These are phyloP conservation scores for Mortierella sp. DNA, from an alignment of 371 early-diverging fungal species.

Conservation along the genomic window DNA sequence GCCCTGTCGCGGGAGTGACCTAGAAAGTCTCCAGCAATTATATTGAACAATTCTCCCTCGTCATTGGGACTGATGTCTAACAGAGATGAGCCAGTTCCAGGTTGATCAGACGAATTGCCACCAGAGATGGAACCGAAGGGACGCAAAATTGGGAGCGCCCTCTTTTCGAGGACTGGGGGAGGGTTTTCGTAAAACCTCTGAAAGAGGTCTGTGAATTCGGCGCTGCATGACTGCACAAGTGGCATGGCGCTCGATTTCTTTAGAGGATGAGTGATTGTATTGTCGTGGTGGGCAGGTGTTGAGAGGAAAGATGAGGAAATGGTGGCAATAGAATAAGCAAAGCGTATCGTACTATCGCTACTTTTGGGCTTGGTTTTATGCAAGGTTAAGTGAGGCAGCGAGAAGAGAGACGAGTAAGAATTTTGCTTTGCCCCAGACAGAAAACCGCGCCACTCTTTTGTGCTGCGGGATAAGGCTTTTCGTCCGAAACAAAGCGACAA, in stretches of 20 bases:
- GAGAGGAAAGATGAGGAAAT: neutral
- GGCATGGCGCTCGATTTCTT: conserved; percentile 18
- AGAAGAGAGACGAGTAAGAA: neutral
- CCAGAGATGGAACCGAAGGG: neutral
- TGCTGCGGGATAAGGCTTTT: neutral
- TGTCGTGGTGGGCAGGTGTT: neutral
- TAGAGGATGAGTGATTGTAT: neutral
- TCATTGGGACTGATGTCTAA: conserved; percentile 26
- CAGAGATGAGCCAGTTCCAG: conserved; percentile 1
- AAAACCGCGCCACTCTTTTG: neutral
- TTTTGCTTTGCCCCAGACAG: neutral
- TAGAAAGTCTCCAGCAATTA: conserved; percentile 26
- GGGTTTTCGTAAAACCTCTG: conserved; percentile 29
- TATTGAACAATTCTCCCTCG: conserved; percentile 13
- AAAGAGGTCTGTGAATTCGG: conserved; percentile 39
- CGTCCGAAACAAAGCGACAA: neutral
- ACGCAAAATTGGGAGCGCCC: conserved; percentile 7
- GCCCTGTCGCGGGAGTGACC: conserved; percentile 20
- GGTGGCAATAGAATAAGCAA: neutral
- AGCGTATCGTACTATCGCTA: too few relatives aligned
- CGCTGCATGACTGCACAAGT: conserved; percentile 9
- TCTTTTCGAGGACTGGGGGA: conserved; percentile 20
- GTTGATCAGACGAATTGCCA: neutral
- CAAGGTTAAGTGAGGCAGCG: neutral
- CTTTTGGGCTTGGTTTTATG: too few relatives aligned